A percentile compares a stretch with the other conserved stretches of the same genome.
phyloP scores from a whole-genome alignment of 352 stramenopile genomes.

The Phytophthora sansomeana region DNA sequence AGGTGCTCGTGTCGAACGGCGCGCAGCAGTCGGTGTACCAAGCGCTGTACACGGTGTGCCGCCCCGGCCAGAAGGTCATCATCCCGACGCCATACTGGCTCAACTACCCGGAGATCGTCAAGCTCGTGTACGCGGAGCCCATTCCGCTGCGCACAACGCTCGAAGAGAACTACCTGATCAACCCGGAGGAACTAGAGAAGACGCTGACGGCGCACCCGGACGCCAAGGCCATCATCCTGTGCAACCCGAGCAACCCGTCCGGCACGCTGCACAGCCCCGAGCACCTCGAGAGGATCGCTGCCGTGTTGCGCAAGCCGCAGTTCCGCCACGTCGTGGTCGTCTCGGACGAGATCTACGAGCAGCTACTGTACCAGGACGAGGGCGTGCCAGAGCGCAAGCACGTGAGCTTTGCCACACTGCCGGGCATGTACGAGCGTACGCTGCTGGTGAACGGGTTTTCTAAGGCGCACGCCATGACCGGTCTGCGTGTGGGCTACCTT shows the following conservation, averaged over 20 bases:
- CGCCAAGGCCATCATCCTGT: slow-evolving; percentile 94
- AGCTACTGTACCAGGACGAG: slow-evolving; percentile 92
- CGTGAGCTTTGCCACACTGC: slow-evolving; percentile 75
- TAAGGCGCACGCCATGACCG: slow-evolving; percentile 97
- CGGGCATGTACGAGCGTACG: slow-evolving; percentile 91
- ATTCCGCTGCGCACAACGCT: slow-evolving; percentile 92
- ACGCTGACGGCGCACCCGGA: slow-evolving; percentile 74
- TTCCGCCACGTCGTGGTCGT: slow-evolving; percentile 89
- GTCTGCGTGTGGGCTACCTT: slow-evolving; percentile 92
- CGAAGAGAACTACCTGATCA: slow-evolving; percentile 93
- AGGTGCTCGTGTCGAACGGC: slow-evolving; percentile 97
- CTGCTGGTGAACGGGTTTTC: slow-evolving; percentile 97
- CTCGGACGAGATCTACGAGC: slow-evolving; percentile 97
- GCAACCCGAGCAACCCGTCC: slow-evolving; percentile 97
- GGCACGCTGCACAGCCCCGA: slow-evolving; percentile 78
- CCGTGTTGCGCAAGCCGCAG: slow-evolving; percentile 60
- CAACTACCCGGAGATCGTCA: slow-evolving; percentile 96
- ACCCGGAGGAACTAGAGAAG: slow-evolving; percentile 77
- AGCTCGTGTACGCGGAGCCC: slow-evolving; percentile 86
- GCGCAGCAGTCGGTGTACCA: slow-evolving; percentile 96
- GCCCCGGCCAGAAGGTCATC: slow-evolving; percentile 94
- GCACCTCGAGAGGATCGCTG: slow-evolving; percentile 62
- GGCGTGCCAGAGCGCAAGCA: slow-evolving; percentile 60
- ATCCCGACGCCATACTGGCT: slow-evolving; percentile 97
- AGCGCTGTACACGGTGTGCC: slow-evolving; percentile 89